phyloP scores from a whole-genome alignment of 108 stramenopile genomes.

The Epipyxis sp. region DNA sequence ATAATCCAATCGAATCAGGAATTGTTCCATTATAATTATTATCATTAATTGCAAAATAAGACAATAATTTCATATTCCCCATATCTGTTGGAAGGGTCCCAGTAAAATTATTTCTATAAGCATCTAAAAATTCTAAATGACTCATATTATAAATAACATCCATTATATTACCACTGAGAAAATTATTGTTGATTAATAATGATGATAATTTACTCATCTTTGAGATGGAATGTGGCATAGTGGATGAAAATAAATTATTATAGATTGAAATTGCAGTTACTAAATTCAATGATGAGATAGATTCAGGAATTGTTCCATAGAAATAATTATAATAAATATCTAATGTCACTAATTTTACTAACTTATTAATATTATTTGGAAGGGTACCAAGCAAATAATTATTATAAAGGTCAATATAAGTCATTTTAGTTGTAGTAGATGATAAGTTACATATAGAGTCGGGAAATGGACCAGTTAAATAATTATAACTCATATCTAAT shows the following conservation, averaged over 20 bases:
- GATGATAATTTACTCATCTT: too few species aligned
- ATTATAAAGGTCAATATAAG: not conserved
- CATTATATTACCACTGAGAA: too few species aligned
- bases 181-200: too few species aligned
- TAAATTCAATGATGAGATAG: not conserved
- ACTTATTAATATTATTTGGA: not conserved
- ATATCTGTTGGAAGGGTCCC: too few species aligned
- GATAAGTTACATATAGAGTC: not conserved
- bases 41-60: too few species aligned
- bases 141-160: too few species aligned
- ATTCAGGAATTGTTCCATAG: not conserved
- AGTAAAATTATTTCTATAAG: too few species aligned
- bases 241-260: not conserved
- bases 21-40: too few species aligned
- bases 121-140: too few species aligned
- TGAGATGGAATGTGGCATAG: not conserved
- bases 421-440: not conserved
- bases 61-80: too few species aligned
- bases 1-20: too few species aligned
- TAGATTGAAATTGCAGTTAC: not conserved
- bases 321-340: not conserved
- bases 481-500: slow-evolving; percentile 3
- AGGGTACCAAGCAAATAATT: not conserved
- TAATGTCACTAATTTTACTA: not conserved
- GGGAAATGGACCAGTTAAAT: not conserved